Conservation (phyloP, 164 flowering plant species). For the Nymphaea colorata region DNA sequence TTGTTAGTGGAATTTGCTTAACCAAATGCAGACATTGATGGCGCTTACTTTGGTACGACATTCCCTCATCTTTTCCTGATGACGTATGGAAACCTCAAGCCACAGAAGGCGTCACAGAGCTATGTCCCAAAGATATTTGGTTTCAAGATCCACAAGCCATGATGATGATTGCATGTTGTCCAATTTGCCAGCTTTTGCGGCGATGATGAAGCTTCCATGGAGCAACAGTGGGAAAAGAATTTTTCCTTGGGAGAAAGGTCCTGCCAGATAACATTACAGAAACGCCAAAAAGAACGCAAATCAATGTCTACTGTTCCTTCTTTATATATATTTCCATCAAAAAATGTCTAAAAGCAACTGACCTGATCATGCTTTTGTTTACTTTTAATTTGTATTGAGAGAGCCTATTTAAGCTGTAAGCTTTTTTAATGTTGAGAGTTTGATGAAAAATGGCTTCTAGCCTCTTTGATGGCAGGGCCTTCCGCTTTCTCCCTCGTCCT, state of each 20-base stretch:
- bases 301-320: background rate
- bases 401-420: background rate
- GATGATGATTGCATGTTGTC: slow-evolving; percentile 4
- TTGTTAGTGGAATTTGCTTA: slow-evolving; percentile 2
- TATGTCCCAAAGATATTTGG: slow-evolving; percentile 69
- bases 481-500: background rate
- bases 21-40: slow-evolving; percentile 45
- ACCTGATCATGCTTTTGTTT: background rate
- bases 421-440: background rate
- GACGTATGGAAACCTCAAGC: slow-evolving; percentile 66
- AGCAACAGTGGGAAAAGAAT: background rate
- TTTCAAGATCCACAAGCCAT: slow-evolving; percentile 61
- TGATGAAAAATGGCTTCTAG: background rate
- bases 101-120: slow-evolving; percentile 51
- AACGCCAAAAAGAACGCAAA: background rate
- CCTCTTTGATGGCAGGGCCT: background rate
- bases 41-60: slow-evolving; percentile 71
- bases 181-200: background rate
- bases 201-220: no score
- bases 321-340: background rate
- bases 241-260: background rate
- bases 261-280: no score
- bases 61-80: slow-evolving; percentile 66
- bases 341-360: background rate
- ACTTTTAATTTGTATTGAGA: background rate